Evolutionary conservation across 768 basidiomycete species (phyloP).

Genomic region (Termitomyces sp.): DNA sequence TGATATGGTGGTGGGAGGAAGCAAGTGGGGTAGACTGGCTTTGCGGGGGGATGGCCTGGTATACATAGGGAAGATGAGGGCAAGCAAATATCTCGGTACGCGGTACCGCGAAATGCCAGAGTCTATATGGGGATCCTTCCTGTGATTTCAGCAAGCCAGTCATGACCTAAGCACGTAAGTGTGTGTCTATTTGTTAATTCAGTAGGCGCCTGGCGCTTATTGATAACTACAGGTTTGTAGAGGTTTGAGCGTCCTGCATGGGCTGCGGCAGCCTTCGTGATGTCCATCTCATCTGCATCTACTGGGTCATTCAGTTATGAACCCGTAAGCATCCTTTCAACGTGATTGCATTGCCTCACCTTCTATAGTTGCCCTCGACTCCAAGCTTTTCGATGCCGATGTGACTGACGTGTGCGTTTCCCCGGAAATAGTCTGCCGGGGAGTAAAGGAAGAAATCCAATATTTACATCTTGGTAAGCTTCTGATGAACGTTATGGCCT

Average conservation of each 20-base stretch:
- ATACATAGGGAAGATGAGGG: neutral
- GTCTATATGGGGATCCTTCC: conserved; percentile 1
- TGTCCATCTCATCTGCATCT: neutral
- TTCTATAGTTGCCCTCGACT: neutral
- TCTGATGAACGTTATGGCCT: neutral
- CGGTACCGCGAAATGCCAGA: neutral
- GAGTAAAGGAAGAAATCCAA: neutral
- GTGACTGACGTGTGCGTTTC: neutral
- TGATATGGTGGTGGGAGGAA: neutral
- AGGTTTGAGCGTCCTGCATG: neutral
- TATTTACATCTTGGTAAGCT: neutral
- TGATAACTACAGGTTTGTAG: no score
- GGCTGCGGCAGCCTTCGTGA: neutral
- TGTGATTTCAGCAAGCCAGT: neutral
- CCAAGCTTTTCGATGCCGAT: neutral
- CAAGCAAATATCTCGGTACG: conserved; percentile 2
- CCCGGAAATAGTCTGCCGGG: neutral
- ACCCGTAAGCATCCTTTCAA: neutral
- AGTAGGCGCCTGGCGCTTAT: neutral
- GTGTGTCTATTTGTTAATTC: neutral
- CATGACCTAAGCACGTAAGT: no score
- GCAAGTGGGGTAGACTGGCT: neutral
- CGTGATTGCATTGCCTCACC: neutral
- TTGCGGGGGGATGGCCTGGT: neutral
- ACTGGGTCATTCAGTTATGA: neutral